phyloP scores from a whole-genome alignment of 2,329 filamentous ascomycete species.

The Aspergillus texensis region DNA sequence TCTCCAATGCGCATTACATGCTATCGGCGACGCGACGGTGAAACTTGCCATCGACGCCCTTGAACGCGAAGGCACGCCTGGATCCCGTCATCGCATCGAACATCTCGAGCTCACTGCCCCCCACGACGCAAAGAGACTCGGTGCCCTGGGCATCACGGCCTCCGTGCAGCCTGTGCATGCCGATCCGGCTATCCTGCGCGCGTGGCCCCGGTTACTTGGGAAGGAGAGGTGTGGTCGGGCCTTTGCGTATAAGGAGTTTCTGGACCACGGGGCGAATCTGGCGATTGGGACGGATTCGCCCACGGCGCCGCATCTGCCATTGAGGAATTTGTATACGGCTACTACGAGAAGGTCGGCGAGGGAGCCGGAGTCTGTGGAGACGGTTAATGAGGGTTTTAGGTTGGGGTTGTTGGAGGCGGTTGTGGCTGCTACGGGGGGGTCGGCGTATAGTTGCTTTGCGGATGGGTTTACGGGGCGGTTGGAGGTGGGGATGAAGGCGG shows the following conservation, averaged over 20 bases:
- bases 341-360: conserved; percentile 51
- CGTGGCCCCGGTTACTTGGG: conserved; percentile 50
- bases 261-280: conserved; percentile 43
- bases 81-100: conserved; percentile 53
- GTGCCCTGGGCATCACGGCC: conserved; percentile 47
- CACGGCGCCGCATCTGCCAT: conserved; percentile 48
- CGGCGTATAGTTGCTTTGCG: conserved; percentile 50
- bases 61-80: conserved; percentile 27
- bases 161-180: conserved; percentile 43
- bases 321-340: conserved; percentile 53
- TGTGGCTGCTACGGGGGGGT: conserved; percentile 47
- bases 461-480: conserved; percentile 43
- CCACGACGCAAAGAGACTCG: conserved; percentile 49
- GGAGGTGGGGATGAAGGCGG: conserved; percentile 44
- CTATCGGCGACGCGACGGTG: conserved; percentile 53
- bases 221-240: conserved; percentile 47
- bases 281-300: conserved; percentile 54
- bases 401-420: conserved; percentile 46
- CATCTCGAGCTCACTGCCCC: conserved; percentile 54
- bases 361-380: conserved; percentile 36
- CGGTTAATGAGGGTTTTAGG: conserved; percentile 47
- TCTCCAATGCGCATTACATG: conserved; percentile 54
- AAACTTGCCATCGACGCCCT: conserved; percentile 48
- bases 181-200: conserved; percentile 50
- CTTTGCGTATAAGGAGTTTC: conserved; percentile 55